Base-by-base conservation (phyloP, 1,139 yeast genomes). In the Saccharomyces hybrid region DNA sequence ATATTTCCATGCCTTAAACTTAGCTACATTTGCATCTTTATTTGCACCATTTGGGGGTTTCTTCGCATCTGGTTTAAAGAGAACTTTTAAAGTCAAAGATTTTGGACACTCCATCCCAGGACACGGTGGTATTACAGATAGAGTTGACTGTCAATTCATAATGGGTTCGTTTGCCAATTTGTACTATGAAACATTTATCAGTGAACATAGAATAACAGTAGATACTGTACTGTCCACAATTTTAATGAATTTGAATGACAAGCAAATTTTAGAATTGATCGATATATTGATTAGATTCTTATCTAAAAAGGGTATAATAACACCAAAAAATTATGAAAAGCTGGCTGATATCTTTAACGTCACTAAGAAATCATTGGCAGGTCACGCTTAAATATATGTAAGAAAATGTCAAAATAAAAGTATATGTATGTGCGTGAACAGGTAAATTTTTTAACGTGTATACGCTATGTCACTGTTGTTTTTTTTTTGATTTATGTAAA, bases 31-130 rank as follows among this genome's bases (percentile, higher is more conserved):
- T 78, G 99, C 99, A 7, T 91, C 98, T 0, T 78, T 95, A 61
- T 86, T 93, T 70, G 99, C 99, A 1, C 99, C 99, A 56, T 93
- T 93, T 70, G 99, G 99, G 53, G 99, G 99, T 0, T 93, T 93
- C 71, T 93, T 93, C 65, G 99, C 99, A 3, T 86, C 96, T 52
- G 99, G 99, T 13, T 78, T 95, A 64, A 93, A 93, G 75, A 84
- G 99, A 72, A 90, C 98, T n/a, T 91, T 93, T 75, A 88, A 95
- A 65, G 91, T 91, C 56, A 88, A 88, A 72, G 96, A 88, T 70
- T 88, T 88, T 67, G 96, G 96, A 57, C 91, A 88, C 68, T 87
- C 96, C 16, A 88, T 88, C 60, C 96, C 96, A 9, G 99, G 99
- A 42, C 99, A 93, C 68, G 99, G 99, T 58, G 99, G 99, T 61